Percentiles rank a stretch among this genome's conserved stretches.
Evolutionary conservation across 495 filamentous ascomycete species (phyloP).

Genomic region (Lasiosphaeria hispida): DNA sequence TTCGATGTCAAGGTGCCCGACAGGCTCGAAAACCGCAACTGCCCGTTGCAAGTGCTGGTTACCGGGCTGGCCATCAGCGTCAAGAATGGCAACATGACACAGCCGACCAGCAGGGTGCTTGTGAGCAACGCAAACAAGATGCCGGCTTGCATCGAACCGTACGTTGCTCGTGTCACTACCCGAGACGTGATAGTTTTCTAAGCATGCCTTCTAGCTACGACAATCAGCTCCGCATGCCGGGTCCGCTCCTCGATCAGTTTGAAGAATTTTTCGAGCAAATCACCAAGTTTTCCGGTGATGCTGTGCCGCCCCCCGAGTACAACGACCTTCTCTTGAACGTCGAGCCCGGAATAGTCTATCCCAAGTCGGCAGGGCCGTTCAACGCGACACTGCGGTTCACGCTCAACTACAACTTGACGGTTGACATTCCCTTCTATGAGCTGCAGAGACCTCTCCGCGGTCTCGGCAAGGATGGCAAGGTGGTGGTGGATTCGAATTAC

Average conservation of each 20-base stretch:
- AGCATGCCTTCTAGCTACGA: constrained; percentile 23
- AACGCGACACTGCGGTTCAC: constrained; percentile 18
- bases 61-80: constrained; percentile 1
- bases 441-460: constrained; percentile 15
- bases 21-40: constrained; percentile 4
- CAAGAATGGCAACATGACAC: not conserved
- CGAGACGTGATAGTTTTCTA: not conserved
- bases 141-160: constrained; percentile 20
- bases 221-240: constrained; percentile 20
- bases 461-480: constrained; percentile 9
- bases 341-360: constrained; percentile 24
- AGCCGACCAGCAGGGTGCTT: constrained; percentile 1
- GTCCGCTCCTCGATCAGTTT: not conserved
- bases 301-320: constrained; percentile 8
- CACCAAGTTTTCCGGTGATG: not conserved
- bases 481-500: constrained; percentile 7
- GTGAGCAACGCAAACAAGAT: constrained; percentile 12
- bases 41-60: constrained; percentile 16
- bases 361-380: constrained; percentile 2
- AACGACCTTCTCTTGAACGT: constrained; percentile 12
- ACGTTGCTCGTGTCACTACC: not conserved
- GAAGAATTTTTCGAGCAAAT: not conserved
- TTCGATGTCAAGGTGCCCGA: not conserved
- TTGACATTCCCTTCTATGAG: constrained; percentile 19
- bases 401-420: constrained; percentile 11